Evolutionary conservation across 306 rosid genomes (phyloP), one percentile per base, ranked within the genome.

Genomic region (Malus asiatica): DNA sequence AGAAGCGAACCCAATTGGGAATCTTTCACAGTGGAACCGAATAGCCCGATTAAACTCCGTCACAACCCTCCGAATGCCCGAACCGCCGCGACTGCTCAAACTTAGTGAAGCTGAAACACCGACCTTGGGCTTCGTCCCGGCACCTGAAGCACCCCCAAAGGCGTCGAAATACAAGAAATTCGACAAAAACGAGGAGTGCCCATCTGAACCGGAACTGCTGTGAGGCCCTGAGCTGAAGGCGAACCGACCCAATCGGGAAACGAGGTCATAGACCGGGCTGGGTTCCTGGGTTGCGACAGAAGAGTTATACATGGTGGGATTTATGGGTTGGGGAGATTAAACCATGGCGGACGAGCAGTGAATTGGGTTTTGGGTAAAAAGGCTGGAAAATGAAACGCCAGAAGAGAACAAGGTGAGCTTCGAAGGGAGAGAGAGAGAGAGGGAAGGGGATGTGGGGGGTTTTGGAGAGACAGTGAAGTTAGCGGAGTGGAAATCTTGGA

Each of bases 1-100:
- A 30, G 98, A 91, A 40, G 98, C 98, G 18, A 93, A 93, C 77
- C 97, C 96, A 64, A 88, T 84, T 5, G 97, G 93, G 60, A 89
- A 68, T 73, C 38, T 91, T 51, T 91, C 84, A 63, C 93, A 89
- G 25, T 91, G 93, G 53, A 89, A 76, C 89, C 86, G 70, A 62
- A 91, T 78, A 32, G 84, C 90, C 65, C 90, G 75, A 71, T 89
- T 93, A 74, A 93, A 91, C 32, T 89, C 92, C 15, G 74, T 77
- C 7, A 86, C 45, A 74, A 87, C n/a, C 40, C 78, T 88, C 77
- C 88, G 51, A 45, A 89, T 55, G 53, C 85, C 70, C 1, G 82
- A 80, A 30, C 86, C 38, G 16, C 78, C 86, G 40, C 71, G 72
- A 2, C 59, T 63, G 20, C 78, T 76, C 66, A 88, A 72, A 18